phyloP scores from a whole-genome alignment of 495 filamentous ascomycete species.

The Hypoxylon fragiforme region DNA sequence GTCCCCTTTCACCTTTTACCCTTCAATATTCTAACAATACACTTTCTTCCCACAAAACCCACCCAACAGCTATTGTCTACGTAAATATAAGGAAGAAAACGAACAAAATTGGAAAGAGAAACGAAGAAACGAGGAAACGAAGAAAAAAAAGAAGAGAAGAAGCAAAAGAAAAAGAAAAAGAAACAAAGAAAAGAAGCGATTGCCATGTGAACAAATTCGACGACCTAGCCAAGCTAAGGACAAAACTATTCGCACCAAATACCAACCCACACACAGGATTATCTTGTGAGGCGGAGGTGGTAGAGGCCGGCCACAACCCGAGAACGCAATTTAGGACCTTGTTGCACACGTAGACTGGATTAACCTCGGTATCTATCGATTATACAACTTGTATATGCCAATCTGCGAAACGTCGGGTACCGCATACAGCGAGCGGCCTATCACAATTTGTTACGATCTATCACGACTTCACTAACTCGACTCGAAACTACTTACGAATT shows the following conservation, averaged over 20 bases:
- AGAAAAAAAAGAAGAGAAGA: too few relatives aligned
- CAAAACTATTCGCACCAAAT: neutral
- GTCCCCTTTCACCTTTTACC: conserved; percentile 6
- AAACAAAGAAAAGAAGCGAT: too few relatives aligned
- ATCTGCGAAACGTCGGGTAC: conserved; percentile 4
- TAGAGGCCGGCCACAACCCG: conserved; percentile 11
- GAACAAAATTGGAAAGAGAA: too few relatives aligned
- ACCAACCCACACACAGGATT: neutral
- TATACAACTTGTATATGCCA: conserved; percentile 3
- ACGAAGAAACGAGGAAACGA: too few relatives aligned
- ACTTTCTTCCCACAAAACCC: conserved; percentile 10
- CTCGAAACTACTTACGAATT: conserved; percentile 10
- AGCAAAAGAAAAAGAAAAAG: too few relatives aligned
- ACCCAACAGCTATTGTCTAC: conserved; percentile 6
- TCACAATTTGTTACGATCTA: conserved; percentile 1
- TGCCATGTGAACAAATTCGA: conserved; percentile 14
- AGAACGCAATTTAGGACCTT: conserved; percentile 7
- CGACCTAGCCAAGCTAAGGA: neutral
- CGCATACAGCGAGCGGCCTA: neutral
- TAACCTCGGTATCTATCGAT: conserved; percentile 19
- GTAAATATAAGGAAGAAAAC: too few relatives aligned
- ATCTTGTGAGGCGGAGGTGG: too few relatives aligned
- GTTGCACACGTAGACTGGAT: conserved; percentile 9
- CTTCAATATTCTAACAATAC: conserved; percentile 17
- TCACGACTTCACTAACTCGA: conserved; percentile 14